Percentiles rank a stretch among this genome's conserved stretches.
Conservation (phyloP, 2,329 filamentous ascomycete species). For the Fusarium austroafricanum region DNA sequence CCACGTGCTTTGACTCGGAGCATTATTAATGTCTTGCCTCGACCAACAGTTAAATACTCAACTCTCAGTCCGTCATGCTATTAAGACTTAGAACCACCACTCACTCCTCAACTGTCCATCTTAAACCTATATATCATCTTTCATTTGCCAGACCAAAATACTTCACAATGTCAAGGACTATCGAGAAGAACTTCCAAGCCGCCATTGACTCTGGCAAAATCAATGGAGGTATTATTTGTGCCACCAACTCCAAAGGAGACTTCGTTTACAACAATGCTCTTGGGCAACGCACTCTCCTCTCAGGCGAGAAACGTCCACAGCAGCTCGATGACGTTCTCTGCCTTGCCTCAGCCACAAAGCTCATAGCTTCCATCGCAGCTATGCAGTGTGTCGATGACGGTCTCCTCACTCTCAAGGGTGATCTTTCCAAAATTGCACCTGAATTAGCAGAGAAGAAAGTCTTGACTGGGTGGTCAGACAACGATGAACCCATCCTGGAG, state of each 20-base stretch:
- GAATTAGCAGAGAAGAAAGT: conserved; percentile 61
- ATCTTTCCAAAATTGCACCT: conserved; percentile 59
- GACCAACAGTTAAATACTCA: conserved; percentile 13
- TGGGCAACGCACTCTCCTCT: conserved; percentile 55
- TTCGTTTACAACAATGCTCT: conserved; percentile 56
- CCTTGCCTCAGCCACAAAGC: conserved; percentile 55
- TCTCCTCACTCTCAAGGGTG: conserved; percentile 58
- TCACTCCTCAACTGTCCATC: not conserved
- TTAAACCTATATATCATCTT: fast-evolving
- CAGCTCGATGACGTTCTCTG: conserved; percentile 52
- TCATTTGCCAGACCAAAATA: fast-evolving
- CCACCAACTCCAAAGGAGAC: conserved; percentile 51
- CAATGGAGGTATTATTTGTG: conserved; percentile 57
- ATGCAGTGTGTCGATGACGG: conserved; percentile 67
- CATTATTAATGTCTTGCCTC: conserved; percentile 8
- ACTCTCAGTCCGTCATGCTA: not conserved
- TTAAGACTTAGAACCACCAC: not conserved
- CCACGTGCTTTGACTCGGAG: conserved; percentile 1
- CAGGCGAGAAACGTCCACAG: conserved; percentile 54
- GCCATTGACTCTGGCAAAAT: conserved; percentile 58
- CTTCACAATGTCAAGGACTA: conserved; percentile 43
- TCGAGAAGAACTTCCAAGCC: conserved; percentile 53
- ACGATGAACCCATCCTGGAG: conserved; percentile 54
- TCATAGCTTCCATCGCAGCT: conserved; percentile 63
- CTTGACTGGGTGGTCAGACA: conserved; percentile 58